phyloP scores from a whole-genome alignment of 495 filamentous ascomycete species.

The Letharia lupina region DNA sequence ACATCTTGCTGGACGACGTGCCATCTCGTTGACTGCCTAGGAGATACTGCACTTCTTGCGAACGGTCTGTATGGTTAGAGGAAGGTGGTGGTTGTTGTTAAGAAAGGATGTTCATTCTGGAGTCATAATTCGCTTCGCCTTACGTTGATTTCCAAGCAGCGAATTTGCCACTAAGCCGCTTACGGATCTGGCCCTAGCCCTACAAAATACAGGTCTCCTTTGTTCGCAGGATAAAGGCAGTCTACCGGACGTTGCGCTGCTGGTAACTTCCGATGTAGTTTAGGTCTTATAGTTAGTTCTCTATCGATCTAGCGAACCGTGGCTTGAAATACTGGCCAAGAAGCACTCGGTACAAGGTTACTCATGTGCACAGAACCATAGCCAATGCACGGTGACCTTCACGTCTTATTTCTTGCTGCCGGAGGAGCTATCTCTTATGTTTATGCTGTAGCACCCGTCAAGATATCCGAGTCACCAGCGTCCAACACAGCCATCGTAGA shows the following conservation, averaged over 20 bases:
- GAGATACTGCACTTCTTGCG: constrained; percentile 47
- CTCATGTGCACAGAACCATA: neutral
- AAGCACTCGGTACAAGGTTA: neutral
- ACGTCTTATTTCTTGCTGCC: constrained; percentile 1
- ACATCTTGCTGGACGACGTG: constrained; percentile 94
- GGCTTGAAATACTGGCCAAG: neutral
- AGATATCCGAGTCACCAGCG: constrained; percentile 96
- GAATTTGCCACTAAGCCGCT: constrained; percentile 10
- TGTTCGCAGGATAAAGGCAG: neutral
- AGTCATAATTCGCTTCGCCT: constrained; percentile 15
- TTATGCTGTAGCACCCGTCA: constrained; percentile 59
- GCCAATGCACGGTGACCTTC: neutral
- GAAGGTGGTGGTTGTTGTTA: neutral
- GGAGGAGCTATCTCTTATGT: constrained; percentile 18
- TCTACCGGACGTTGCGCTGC: too few relatives aligned
- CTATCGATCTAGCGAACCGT: neutral
- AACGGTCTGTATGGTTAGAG: constrained; percentile 26
- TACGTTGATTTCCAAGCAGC: constrained; percentile 19
- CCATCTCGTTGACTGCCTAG: constrained; percentile 74
- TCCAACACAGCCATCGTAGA: constrained; percentile 92
- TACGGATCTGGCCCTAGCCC: neutral
- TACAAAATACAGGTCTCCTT: neutral
- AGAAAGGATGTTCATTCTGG: neutral
- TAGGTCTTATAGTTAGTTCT: neutral
- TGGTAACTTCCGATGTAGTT: neutral